A percentile compares a stretch with the other conserved stretches of the same genome.
Conservation (phyloP, 352 stramenopile species). For the Pythium aristosporum region DNA sequence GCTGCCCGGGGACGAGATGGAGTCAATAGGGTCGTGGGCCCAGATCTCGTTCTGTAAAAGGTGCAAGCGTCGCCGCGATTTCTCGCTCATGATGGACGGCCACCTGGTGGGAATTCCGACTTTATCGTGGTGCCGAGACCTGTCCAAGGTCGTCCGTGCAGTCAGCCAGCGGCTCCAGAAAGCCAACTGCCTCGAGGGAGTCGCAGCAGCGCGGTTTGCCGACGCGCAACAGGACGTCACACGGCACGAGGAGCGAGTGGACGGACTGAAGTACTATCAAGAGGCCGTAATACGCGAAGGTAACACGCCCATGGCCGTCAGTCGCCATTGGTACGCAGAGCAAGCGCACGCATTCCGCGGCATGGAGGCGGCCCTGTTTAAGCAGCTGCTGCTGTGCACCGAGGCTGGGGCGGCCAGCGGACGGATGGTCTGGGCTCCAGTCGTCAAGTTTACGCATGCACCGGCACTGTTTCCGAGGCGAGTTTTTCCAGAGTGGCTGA, state of each 20-base stretch:
- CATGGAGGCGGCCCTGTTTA: not conserved
- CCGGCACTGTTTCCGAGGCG: no score
- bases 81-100: not conserved
- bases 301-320: not conserved
- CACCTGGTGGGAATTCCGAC: not conserved
- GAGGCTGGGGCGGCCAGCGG: not conserved
- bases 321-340: slow-evolving; percentile 1
- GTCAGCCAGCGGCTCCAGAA: not conserved
- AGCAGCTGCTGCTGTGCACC: not conserved
- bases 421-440: not conserved
- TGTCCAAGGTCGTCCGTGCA: not conserved
- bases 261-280: not conserved
- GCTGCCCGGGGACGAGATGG: not conserved
- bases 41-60: not conserved
- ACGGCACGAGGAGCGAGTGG: not conserved
- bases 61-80: not conserved
- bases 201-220: not conserved
- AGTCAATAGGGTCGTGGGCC: no score
- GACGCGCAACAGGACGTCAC: not conserved
- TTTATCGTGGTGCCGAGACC: not conserved
- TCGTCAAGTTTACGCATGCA: not conserved
- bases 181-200: not conserved
- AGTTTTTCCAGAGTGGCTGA: not conserved
- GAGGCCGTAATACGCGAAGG: not conserved
- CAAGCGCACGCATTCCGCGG: not conserved